Conservation (phyloP, 345 rosid genomes). For the Draba incana region DNA sequence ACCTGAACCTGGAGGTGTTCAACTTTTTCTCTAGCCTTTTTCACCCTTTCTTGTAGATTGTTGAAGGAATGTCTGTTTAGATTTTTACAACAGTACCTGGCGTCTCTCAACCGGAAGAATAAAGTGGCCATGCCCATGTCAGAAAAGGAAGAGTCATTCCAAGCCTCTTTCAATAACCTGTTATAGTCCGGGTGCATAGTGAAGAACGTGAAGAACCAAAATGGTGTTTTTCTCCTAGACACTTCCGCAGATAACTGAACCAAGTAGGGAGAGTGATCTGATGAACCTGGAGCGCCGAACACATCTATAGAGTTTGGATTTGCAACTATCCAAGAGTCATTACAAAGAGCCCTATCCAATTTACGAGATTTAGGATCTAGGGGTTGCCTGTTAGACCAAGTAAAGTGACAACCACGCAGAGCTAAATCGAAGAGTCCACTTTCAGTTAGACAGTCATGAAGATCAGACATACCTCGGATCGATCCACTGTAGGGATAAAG, state of each 20-base stretch:
- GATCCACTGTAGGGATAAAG: too few species aligned
- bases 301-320: neutral
- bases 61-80: neutral
- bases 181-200: too few species aligned
- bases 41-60: rapidly evolving
- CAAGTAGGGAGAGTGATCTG: neutral
- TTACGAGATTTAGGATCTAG: neutral
- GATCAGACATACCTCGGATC: too few species aligned
- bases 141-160: too few species aligned
- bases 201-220: neutral
- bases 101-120: neutral
- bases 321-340: neutral
- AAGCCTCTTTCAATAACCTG: too few species aligned
- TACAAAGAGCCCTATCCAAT: neutral
- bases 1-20: neutral
- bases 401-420: too few species aligned
- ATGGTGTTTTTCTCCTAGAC: neutral
- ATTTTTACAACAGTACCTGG: neutral
- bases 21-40: neutral
- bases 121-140: too few species aligned
- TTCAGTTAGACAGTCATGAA: too few species aligned
- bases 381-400: too few species aligned
- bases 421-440: too few species aligned
- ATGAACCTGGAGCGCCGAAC: neutral
- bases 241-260: too few species aligned